phyloP scores from a whole-genome alignment of 768 basidiomycete genomes.

The Suillus clintonianus region DNA sequence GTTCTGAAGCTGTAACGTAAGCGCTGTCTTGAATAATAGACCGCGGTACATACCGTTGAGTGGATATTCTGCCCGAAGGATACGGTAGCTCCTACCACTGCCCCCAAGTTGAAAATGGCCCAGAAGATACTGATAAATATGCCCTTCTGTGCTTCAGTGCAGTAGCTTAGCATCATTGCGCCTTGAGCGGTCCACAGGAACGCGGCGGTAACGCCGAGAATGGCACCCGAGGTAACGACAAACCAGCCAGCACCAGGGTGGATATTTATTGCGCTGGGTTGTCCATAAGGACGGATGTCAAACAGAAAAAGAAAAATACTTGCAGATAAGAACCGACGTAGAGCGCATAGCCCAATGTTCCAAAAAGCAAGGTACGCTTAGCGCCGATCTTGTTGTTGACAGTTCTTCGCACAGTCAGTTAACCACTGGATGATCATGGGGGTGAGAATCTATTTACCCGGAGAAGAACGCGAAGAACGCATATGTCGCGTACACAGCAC shows the following conservation, averaged over 20 bases:
- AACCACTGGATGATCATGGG: not conserved
- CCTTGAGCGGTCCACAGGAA: conserved; percentile 82
- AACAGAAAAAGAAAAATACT: conserved; percentile 21
- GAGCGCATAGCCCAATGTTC: conserved; percentile 70
- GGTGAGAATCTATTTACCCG: conserved; percentile 44
- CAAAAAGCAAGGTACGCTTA: conserved; percentile 67
- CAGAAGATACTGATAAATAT: conserved; percentile 76
- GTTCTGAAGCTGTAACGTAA: conserved; percentile 14
- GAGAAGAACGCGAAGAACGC: conserved; percentile 62
- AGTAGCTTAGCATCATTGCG: conserved; percentile 76
- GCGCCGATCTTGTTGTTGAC: conserved; percentile 79
- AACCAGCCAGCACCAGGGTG: conserved; percentile 61
- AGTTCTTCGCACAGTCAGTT: conserved; percentile 43
- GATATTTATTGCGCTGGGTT: conserved; percentile 63
- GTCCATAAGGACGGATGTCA: not conserved
- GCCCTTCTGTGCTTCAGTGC: conserved; percentile 75
- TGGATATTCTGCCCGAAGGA: conserved; percentile 71
- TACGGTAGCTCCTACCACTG: conserved; percentile 73
- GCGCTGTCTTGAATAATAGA: not conserved
- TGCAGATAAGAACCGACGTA: conserved; percentile 75
- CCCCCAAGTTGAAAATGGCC: conserved; percentile 80
- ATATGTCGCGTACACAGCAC: conserved; percentile 64
- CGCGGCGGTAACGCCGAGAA: conserved; percentile 69
- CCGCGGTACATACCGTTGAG: conserved; percentile 47
- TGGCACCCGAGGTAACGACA: conserved; percentile 66